Base-by-base conservation (phyloP, 2,329 filamentous ascomycete species). In the Dryadomyces sulphureus region DNA sequence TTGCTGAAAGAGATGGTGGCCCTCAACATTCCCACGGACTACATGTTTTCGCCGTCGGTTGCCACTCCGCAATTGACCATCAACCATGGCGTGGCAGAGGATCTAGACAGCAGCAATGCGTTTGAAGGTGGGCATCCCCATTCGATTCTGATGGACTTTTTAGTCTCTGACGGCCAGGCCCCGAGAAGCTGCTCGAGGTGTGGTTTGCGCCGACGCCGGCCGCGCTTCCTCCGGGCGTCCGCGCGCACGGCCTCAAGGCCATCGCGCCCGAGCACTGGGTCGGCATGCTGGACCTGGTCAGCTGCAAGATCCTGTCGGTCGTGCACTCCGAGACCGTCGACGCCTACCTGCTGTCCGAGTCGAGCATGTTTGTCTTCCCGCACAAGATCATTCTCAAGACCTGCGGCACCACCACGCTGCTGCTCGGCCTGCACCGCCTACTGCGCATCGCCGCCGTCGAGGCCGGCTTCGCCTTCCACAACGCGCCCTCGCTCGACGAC, bases 361-460 rank as follows among this genome's bases (percentile, higher is more conserved):
- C 92, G 36, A 96, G 92, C 83, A 94, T 98, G 89, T 98, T 98
- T 62, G 87, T 98, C 56, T 98, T 94, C 65, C 88, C 89, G n/a
- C 92, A 98, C 76, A 98, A 98, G 73, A 76, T 98, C 53, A 94
- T 98, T 50, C 72, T 98, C 54, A 98, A 98, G 77, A 98, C 92
- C 7, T 98, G 92, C 59, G 92, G 92, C 50, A 98, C 92, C 21
- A 98, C 92, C 14, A 98, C 92, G 3, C 70, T 98, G 45, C 76
- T 98, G 7, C 81, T 84, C 41, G 92, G 92, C 19, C 74, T 98
- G 40, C 86, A 87, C 54, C 86, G 87, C 54, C 82, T 98, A 62
- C 73, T 98, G 45, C 87, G 93, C 62, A 94, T 96, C 58, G 92
- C 92, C 25, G 85, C 88, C 41, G 66, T 81, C 43, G 74, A 90